Base-by-base conservation (phyloP, 2,329 filamentous ascomycete genomes). In the Cercospora zeae-maydis region DNA sequence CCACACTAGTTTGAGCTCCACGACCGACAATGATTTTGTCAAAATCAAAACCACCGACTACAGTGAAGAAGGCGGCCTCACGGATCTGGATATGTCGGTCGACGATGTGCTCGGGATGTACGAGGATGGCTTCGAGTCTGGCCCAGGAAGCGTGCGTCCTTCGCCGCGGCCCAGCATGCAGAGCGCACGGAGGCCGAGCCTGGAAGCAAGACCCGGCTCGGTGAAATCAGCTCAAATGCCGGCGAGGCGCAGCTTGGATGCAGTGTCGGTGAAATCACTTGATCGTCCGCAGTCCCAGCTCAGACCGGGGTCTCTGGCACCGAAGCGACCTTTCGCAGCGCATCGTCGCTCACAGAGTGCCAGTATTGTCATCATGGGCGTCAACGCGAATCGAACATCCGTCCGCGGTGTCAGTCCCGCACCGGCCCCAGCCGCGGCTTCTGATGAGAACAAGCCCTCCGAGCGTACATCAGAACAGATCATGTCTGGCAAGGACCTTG, bases 1-100 rank as follows among this genome's bases (percentile, higher is more conserved):
- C 73, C 84, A 91, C 65, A 96, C 91, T 75, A 96, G 92, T 72
- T 82, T 95, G 55, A 75, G 88, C 67, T 95, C 92, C 3, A 37
- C 42, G 16, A 37, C 57, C 24, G 86, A 86, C 64, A 96, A 90
- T 79, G 78, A 95, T 81, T 65, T 83, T 82, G 76, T 92, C 59
- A 88, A 91, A 76, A 86, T 75, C 52, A 68, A 68, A 54, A 59
- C 67, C 21, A 73, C 76, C 19, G 78, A 81, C 36, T 78, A 74
- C 30, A 78, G 79, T 8, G 69, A 72, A 16, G 74, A 73, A 36
- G 59, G 52, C 21, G 59, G 61, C 6, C 52, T 63, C 24, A 62
- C 63, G 8, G 79, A 82, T 47, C 78, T 75, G 14, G 79, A 80
- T 13, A 81, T 85, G 78, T 85, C 82, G 64, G 83, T 86, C 3